Percentiles rank a stretch among this genome's conserved stretches.
phyloP scores from a whole-genome alignment of 176 grass and related monocot species.

The Tillandsia leiboldiana region DNA sequence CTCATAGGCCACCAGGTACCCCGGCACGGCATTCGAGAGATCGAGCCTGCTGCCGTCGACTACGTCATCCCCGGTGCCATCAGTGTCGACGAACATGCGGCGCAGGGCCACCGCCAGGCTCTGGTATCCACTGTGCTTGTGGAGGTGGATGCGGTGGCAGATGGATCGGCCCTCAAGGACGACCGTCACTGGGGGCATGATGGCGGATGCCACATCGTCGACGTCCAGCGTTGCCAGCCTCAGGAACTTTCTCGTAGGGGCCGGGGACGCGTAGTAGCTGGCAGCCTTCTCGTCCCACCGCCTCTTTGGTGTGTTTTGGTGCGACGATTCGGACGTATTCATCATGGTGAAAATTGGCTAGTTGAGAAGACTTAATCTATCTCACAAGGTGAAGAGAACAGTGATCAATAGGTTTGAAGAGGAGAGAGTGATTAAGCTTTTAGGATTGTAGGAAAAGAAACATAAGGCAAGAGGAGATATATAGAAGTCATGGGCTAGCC shows the following conservation, averaged over 20 bases:
- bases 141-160: constrained; percentile 68
- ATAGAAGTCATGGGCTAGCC: neutral
- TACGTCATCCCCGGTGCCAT: neutral
- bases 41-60: constrained; percentile 6
- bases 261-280: neutral
- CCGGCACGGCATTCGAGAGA: constrained; percentile 77
- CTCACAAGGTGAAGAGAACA: neutral
- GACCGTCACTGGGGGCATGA: constrained; percentile 70
- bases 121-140: constrained; percentile 45
- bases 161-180: constrained; percentile 79
- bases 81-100: constrained; percentile 53
- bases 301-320: constrained; percentile 14
- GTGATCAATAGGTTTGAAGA: neutral
- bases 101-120: constrained; percentile 57
- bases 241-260: constrained; percentile 34
- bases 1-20: constrained; percentile 80
- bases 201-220: constrained; percentile 37
- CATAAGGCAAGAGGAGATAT: neutral
- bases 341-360: neutral
- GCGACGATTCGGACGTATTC: neutral
- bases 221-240: constrained; percentile 27
- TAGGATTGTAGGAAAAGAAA: neutral
- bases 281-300: constrained; percentile 6
- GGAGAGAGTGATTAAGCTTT: constrained; percentile 5
- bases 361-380: neutral